Percentiles rank a stretch among this genome's conserved stretches.
Conservation (phyloP, 225 moss, liverwort and hornwort genomes). For the Antitrichia curtipendula region DNA sequence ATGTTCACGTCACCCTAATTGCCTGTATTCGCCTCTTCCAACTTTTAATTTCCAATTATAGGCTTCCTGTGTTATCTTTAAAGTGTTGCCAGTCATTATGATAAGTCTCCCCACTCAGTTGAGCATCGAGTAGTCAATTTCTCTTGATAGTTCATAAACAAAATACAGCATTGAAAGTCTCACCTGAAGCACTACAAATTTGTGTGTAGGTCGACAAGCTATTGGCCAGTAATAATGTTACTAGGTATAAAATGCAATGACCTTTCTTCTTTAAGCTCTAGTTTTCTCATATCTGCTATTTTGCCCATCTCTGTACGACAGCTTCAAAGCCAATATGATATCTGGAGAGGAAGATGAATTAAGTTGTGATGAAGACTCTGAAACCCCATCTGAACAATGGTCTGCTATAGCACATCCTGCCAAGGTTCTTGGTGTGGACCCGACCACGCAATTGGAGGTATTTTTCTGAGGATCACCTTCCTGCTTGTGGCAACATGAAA, state of each 20-base stretch:
- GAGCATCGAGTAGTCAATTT: not conserved
- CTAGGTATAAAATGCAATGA: not conserved
- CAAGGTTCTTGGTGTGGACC: conserved; percentile 62
- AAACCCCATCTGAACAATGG: conserved; percentile 7
- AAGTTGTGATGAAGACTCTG: conserved; percentile 39
- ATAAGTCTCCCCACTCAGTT: not conserved
- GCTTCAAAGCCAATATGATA: conserved; percentile 71
- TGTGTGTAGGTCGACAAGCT: not conserved
- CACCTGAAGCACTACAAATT: not conserved
- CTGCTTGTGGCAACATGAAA: not conserved
- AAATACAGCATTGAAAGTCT: not conserved
- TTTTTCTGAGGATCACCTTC: not conserved
- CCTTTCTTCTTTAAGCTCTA: not conserved
- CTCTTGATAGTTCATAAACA: not conserved
- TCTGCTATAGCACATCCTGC: conserved; percentile 12
- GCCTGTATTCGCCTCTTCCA: conserved; percentile 44
- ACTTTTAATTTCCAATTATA: not conserved
- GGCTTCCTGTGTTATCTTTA: not conserved
- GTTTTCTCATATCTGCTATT: not conserved
- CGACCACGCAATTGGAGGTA: conserved; percentile 29
- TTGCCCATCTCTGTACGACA: not conserved
- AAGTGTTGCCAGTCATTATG: not conserved
- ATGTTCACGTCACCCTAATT: conserved; percentile 69
- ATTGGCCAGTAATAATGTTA: not conserved
- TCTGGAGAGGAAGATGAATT: conserved; percentile 50